Percentiles rank a stretch among this genome's conserved stretches.
Evolutionary conservation across 2,329 filamentous ascomycete species (phyloP).

Genomic region (Aspergillus arachidicola): DNA sequence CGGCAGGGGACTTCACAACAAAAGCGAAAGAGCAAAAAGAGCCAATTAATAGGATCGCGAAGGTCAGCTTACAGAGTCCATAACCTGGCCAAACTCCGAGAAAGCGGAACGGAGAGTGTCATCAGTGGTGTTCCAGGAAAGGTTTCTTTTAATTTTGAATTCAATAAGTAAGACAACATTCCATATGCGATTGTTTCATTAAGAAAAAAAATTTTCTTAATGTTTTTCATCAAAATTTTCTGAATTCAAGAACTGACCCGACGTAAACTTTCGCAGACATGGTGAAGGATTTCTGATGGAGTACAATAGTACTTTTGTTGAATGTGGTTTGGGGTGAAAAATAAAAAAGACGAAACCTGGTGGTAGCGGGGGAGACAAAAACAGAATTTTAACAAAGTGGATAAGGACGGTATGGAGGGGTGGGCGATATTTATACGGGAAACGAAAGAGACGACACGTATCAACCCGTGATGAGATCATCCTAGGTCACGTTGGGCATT

Average conservation of each 20-base stretch:
- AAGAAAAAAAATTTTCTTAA: background rate
- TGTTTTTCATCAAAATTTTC: background rate
- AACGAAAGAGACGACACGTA: background rate
- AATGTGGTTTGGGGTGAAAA: background rate
- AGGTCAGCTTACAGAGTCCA: background rate
- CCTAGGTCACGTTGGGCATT: background rate
- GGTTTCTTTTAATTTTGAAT: background rate
- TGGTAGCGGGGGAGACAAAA: background rate
- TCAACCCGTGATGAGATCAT: background rate
- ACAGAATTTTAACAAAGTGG: background rate
- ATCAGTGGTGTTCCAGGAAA: background rate
- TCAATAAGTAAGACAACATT: background rate
- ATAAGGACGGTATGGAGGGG: background rate
- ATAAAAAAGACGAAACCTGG: background rate
- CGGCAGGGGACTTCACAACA: background rate
- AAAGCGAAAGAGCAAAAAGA: background rate
- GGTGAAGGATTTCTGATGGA: background rate
- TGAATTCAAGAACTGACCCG: background rate
- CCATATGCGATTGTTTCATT: background rate
- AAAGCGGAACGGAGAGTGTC: background rate
- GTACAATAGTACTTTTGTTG: background rate
- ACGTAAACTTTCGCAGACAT: background rate
- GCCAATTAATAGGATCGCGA: background rate
- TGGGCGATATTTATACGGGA: background rate
- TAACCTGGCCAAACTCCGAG: accelerated